These are phyloP conservation scores for Drechslera avenae DNA, from an alignment of 2,329 filamentous ascomycete genomes.

Conservation along the genomic window DNA sequence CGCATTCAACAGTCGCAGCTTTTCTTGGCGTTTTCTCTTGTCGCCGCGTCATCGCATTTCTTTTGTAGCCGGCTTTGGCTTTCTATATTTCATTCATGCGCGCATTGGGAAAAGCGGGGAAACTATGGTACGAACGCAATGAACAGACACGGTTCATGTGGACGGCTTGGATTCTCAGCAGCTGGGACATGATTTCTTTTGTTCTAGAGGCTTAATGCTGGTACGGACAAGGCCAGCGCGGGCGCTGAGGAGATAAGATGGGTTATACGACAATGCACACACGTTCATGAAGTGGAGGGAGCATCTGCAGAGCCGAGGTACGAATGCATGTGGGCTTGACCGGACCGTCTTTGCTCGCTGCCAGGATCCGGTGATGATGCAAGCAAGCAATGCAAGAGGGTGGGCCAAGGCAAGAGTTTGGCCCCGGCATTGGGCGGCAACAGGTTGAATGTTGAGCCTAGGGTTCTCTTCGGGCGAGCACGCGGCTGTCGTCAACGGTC, in stretches of 20 bases:
- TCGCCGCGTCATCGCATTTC: conserved; percentile 14
- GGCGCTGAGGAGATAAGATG: conserved; percentile 35
- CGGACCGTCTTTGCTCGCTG: conserved; percentile 19
- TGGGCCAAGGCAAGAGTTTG: conserved; percentile 12
- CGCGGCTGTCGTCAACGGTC: conserved; percentile 27
- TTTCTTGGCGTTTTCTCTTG: conserved; percentile 9
- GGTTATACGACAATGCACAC: conserved; percentile 35
- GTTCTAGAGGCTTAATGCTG: conserved; percentile 30
- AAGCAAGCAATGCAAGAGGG: conserved; percentile 18
- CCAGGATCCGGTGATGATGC: conserved; percentile 22
- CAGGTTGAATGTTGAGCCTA: conserved; percentile 17
- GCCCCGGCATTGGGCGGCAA: conserved; percentile 30
- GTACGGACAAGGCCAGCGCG: conserved; percentile 30
- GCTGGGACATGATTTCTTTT: conserved; percentile 34
- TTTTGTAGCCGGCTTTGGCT: conserved; percentile 23
- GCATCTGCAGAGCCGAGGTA: conserved; percentile 15
- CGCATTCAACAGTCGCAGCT: conserved; percentile 13
- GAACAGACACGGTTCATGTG: conserved; percentile 12
- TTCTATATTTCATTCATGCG: conserved; percentile 22
- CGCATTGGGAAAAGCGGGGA: conserved; percentile 23
- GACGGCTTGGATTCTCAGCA: conserved; percentile 16
- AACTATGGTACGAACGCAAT: conserved; percentile 15
- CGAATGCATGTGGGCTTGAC: conserved; percentile 28
- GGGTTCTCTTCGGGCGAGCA: conserved; percentile 21
- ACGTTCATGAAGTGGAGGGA: conserved; percentile 26